Base-by-base conservation (phyloP, 768 basidiomycete species). In the Leccinum barrowsii region DNA sequence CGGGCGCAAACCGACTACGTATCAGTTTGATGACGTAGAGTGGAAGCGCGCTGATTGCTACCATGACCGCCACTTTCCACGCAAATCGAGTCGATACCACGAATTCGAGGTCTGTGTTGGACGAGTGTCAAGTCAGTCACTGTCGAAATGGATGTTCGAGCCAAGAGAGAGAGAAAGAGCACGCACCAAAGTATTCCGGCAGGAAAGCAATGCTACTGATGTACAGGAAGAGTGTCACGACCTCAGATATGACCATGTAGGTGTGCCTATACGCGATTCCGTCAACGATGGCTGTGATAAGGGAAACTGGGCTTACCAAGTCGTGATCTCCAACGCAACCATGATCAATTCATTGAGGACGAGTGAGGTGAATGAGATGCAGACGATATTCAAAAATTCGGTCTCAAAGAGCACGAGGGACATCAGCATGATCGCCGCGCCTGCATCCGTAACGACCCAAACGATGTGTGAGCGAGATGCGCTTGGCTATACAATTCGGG, bases 361-460 rank as follows among this genome's bases (percentile, higher is more conserved):
- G 57, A 98, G 79, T 1, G 97, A 92, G 1, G 95, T 97, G 72
- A 97, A 99, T 1, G 97, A 98, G 64, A 98, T 99, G 19, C 96
- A 89, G 30, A 99, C 97, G 59, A 99, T 98, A 70, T 98, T 97
- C 64, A 98, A 74, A 74, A 98, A 98, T 68, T 99, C 95, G 54
- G 84, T 95, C 75, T 99, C 97, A 72, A 98, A 99, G 1, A 99
- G 82, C 7, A 96, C 83, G 21, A 99, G 85, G 1, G 93, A 97
- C 79, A 96, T 85, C 68, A 99, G 92, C 97, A 99, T 99, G 74
- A 99, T 99, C 4, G 94, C 94, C 42, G 92, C 92, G 64, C 95
- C 94, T 95, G 62, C 0, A 28, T 30, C 4, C 35, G 7, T 32
- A 5, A 52, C 19, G n/a, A 32, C 11, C 11, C 26, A 7, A 10